Conservation (phyloP, 2,329 filamentous ascomycete genomes). For the Macrophomina tecta region DNA sequence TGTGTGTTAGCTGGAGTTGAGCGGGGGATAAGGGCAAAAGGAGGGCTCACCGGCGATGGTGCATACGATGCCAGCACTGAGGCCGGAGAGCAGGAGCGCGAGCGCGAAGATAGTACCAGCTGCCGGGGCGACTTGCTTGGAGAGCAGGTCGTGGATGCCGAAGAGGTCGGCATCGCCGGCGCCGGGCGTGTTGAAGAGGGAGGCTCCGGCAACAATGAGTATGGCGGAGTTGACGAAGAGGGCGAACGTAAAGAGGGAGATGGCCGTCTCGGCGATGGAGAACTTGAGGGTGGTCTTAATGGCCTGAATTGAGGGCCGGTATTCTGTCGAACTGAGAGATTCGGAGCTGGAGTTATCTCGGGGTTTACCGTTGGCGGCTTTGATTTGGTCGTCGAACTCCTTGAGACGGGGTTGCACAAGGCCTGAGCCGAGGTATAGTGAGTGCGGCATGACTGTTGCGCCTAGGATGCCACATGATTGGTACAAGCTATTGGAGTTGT, state of each 20-base stretch:
- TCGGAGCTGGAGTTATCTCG: constrained; percentile 37
- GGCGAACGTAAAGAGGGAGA: constrained; percentile 81
- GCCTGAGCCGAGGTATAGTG: constrained; percentile 62
- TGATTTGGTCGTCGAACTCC: constrained; percentile 40
- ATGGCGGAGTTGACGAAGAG: constrained; percentile 85
- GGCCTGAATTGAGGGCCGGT: constrained; percentile 72
- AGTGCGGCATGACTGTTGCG: constrained; percentile 71
- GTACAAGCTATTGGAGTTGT: constrained; percentile 51
- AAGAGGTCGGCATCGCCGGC: constrained; percentile 79
- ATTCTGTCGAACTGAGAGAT: constrained; percentile 60
- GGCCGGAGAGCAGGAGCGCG: constrained; percentile 78
- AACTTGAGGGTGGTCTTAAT: constrained; percentile 76
- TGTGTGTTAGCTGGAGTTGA: no score
- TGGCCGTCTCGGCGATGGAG: constrained; percentile 71
- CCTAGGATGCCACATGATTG: constrained; percentile 77
- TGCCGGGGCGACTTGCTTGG: constrained; percentile 69
- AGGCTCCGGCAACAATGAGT: constrained; percentile 79
- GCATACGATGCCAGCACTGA: constrained; percentile 84
- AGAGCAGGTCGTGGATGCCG: constrained; percentile 77
- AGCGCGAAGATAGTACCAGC: constrained; percentile 84
- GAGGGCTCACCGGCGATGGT: constrained; percentile 71
- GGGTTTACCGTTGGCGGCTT: background rate
- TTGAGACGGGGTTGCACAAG: constrained; percentile 59
- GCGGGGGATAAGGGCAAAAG: background rate
- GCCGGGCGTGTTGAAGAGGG: constrained; percentile 58